These are phyloP conservation scores for Mortierella sp. DNA, from an alignment of 371 early-diverging fungal species.

Conservation along the genomic window DNA sequence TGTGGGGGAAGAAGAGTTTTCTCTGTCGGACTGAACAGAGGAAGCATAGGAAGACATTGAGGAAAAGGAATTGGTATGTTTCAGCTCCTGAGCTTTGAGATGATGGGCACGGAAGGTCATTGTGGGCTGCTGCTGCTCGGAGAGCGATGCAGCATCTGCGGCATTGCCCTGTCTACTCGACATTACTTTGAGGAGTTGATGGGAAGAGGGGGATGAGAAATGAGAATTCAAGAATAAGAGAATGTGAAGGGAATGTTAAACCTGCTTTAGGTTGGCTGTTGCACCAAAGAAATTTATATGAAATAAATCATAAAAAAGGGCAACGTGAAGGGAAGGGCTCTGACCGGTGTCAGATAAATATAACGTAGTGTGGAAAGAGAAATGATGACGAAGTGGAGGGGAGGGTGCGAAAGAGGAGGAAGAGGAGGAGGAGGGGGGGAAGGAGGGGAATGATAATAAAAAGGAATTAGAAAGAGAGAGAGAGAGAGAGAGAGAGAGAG, in stretches of 20 bases:
- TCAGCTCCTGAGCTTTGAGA: slow-evolving; percentile 44
- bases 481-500: neutral
- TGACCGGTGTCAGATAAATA: neutral
- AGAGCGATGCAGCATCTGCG: slow-evolving; percentile 1
- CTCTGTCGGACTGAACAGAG: slow-evolving; percentile 29
- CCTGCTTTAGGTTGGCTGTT: neutral
- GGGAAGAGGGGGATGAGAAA: slow-evolving; percentile 1
- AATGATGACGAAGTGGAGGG: neutral
- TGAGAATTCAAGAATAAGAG: neutral
- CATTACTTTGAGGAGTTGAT: neutral
- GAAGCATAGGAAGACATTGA: slow-evolving; percentile 54
- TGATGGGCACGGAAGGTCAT: slow-evolving; percentile 55
- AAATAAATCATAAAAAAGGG: neutral
- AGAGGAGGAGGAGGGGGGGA: neutral
- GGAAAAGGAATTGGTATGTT: slow-evolving; percentile 42
- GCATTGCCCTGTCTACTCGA: neutral
- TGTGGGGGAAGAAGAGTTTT: slow-evolving; percentile 12
- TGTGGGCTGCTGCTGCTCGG: slow-evolving; percentile 15
- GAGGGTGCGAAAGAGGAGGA: neutral
- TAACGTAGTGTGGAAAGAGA: neutral
- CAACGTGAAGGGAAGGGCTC: neutral
- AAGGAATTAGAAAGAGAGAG: too few species aligned
- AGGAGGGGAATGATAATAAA: neutral
- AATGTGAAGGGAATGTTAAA: neutral
- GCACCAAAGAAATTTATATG: neutral